Conservation (phyloP, 1,284 basidiomycete genomes). For the Trametes polyzona region DNA sequence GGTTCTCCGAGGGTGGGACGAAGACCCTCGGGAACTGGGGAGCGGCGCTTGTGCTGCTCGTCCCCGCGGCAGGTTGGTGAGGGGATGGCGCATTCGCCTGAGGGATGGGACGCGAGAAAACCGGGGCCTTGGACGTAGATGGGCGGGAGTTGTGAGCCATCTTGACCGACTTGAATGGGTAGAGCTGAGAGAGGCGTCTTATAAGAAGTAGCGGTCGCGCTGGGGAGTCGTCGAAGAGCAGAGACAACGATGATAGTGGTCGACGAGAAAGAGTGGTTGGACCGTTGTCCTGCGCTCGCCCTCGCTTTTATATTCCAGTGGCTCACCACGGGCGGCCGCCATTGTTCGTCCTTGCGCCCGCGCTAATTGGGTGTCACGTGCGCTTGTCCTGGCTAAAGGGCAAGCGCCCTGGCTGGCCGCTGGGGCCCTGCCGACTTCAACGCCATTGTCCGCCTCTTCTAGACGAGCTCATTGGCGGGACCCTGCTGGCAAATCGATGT, state of each 20-base stretch:
- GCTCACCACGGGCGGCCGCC: neutral
- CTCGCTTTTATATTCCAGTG: slow-evolving; percentile 5
- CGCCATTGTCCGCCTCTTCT: neutral
- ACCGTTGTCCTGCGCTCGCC: neutral
- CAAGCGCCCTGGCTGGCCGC: neutral
- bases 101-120: too few relatives aligned
- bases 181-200: neutral
- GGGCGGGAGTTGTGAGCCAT: too few relatives aligned
- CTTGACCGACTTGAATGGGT: too few relatives aligned
- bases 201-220: neutral
- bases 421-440: too few relatives aligned
- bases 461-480: too few relatives aligned
- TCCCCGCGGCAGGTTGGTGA: too few relatives aligned
- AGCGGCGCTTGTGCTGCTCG: too few relatives aligned
- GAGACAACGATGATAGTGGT: neutral
- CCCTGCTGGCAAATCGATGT: too few relatives aligned
- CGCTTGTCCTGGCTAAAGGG: neutral
- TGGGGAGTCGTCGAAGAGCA: neutral
- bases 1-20: too few relatives aligned
- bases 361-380: slow-evolving; percentile 2
- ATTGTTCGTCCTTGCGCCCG: slow-evolving; percentile 11
- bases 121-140: too few relatives aligned
- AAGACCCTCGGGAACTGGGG: too few relatives aligned
- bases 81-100: too few relatives aligned
- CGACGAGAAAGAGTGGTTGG: neutral